Evolutionary conservation across 108 stramenopile genomes (phyloP).

Genomic region (Chaetoceros muelleri): DNA sequence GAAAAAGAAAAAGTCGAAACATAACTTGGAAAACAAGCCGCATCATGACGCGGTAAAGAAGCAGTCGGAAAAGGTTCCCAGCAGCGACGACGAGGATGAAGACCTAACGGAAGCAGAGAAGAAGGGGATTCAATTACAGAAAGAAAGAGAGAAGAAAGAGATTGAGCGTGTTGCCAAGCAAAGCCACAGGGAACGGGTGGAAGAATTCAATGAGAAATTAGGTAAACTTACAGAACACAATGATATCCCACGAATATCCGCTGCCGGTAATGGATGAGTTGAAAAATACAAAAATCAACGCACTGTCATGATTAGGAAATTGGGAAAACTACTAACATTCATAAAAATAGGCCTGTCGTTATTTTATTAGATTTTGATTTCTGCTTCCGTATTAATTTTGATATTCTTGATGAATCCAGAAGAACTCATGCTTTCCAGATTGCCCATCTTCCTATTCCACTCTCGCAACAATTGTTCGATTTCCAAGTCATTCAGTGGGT

Average conservation of each 20-base stretch:
- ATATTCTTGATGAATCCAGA: slow-evolving; percentile 70
- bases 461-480: slow-evolving; percentile 55
- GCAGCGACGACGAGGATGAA: slow-evolving; percentile 39
- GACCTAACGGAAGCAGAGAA: slow-evolving; percentile 69
- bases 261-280: slow-evolving; percentile 63
- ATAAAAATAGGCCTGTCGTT: too few species aligned
- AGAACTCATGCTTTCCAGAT: slow-evolving; percentile 48
- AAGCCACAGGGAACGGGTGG: slow-evolving; percentile 55
- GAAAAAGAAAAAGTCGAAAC: neutral
- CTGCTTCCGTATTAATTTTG: slow-evolving; percentile 53
- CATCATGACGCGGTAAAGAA: slow-evolving; percentile 8
- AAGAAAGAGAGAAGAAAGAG: slow-evolving; percentile 47
- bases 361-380: slow-evolving; percentile 9
- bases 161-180: slow-evolving; percentile 42
- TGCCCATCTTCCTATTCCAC: slow-evolving; percentile 51
- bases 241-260: slow-evolving; percentile 77
- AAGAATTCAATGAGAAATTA: slow-evolving; percentile 71
- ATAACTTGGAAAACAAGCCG: neutral
- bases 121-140: slow-evolving; percentile 28
- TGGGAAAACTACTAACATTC: too few species aligned
- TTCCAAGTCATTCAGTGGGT: slow-evolving; percentile 62
- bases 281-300: neutral
- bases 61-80: too few species aligned
- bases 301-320: too few species aligned
- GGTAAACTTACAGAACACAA: slow-evolving; percentile 68